A percentile compares a stretch with the other conserved stretches of the same genome.
phyloP scores from a whole-genome alignment of 805 yeast genomes.

The Ogataea glucozyma region DNA sequence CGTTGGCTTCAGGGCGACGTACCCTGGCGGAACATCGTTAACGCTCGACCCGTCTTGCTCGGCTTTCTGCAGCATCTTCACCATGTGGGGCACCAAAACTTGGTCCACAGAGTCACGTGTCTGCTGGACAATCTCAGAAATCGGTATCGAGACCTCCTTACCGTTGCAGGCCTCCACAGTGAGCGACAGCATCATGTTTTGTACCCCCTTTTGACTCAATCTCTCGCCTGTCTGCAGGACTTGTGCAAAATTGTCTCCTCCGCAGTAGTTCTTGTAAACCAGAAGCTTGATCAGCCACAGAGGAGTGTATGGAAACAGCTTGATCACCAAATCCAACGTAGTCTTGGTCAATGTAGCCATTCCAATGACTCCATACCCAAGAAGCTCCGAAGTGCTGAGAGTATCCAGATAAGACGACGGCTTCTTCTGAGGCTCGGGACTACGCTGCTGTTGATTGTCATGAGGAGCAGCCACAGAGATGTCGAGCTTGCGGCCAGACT shows the following conservation, averaged over 20 bases:
- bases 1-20: constrained; percentile 91
- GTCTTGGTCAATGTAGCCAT: constrained; percentile 65
- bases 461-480: background rate
- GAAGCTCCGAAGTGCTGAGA: constrained; percentile 52
- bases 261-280: constrained; percentile 84
- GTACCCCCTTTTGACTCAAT: constrained; percentile 71
- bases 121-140: constrained; percentile 60
- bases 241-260: constrained; percentile 77
- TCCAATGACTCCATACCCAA: constrained; percentile 70
- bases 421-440: background rate
- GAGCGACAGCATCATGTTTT: constrained; percentile 93
- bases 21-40: constrained; percentile 83
- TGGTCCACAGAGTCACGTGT: constrained; percentile 67
- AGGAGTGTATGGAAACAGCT: constrained; percentile 74
- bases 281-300: constrained; percentile 64
- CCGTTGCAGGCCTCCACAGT: constrained; percentile 94
- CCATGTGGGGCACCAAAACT: constrained; percentile 71
- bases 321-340: constrained; percentile 60
- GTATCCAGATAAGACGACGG: constrained; percentile 47
- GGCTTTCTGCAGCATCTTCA: constrained; percentile 50
- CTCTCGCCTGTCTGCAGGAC: constrained; percentile 70
- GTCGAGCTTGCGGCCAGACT: background rate
- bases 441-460: background rate
- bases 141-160: constrained; percentile 46
- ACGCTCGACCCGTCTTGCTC: too few relatives aligned